These are phyloP conservation scores for Aleurites moluccanus DNA, from an alignment of 441 rosid species.

Conservation along the genomic window DNA sequence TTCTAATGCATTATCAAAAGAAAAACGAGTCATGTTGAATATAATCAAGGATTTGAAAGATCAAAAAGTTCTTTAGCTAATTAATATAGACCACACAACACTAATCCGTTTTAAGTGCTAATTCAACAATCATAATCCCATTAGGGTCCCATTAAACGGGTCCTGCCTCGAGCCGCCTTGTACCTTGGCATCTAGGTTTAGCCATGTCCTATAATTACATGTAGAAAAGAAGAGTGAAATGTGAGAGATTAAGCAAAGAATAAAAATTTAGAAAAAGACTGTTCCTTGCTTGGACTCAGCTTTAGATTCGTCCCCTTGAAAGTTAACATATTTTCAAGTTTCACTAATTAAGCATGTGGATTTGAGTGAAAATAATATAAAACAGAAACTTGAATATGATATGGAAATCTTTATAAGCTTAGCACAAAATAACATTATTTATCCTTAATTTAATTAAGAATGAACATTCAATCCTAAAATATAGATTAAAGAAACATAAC, in stretches of 20 bases:
- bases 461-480: too few relatives aligned
- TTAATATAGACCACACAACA: constrained; percentile 12
- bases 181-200: background rate
- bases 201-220: background rate
- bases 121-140: background rate
- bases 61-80: background rate
- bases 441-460: too few relatives aligned
- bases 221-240: background rate
- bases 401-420: background rate
- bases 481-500: constrained; percentile 10
- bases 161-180: background rate
- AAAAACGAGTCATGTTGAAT: background rate
- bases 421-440: too few relatives aligned
- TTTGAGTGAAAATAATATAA: background rate
- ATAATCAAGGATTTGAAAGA: constrained; percentile 5
- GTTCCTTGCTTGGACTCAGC: too few relatives aligned
- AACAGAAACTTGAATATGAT: background rate
- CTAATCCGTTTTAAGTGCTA: constrained; percentile 12
- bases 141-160: constrained; percentile 18
- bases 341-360: too few relatives aligned
- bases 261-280: background rate
- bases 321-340: background rate
- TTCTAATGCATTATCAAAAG: background rate
- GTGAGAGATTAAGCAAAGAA: constrained; percentile 8
- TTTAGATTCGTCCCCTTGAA: background rate